A percentile compares a stretch with the other conserved stretches of the same genome.
Evolutionary conservation across 2,329 filamentous ascomycete species (phyloP).

Genomic region (Fragosphaeria purpurea): DNA sequence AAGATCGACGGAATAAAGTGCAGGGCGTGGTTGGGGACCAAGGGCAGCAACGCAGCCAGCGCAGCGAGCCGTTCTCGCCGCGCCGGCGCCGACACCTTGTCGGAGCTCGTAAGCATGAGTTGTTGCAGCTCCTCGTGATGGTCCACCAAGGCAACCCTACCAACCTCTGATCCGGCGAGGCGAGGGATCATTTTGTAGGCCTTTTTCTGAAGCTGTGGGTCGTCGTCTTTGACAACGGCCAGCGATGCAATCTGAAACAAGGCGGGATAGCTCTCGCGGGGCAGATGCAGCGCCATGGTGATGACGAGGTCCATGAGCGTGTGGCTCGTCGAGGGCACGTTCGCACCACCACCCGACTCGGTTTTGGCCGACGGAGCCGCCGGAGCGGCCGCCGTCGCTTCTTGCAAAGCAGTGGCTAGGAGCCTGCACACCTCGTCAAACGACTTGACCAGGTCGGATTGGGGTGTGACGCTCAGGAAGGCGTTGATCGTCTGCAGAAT

Average conservation of each 20-base stretch:
- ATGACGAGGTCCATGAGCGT: constrained; percentile 96
- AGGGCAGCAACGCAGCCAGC: constrained; percentile 68
- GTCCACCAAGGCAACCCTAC: constrained; percentile 64
- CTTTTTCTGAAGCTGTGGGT: constrained; percentile 96
- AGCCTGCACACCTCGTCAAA: constrained; percentile 80
- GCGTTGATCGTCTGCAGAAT: constrained; percentile 93
- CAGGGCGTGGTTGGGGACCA: constrained; percentile 65
- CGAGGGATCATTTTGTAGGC: constrained; percentile 96
- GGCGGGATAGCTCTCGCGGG: constrained; percentile 70
- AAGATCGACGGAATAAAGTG: constrained; percentile 90
- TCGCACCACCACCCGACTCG: constrained; percentile 21
- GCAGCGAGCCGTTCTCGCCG: constrained; percentile 78
- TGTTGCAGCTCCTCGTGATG: constrained; percentile 69
- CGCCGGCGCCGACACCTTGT: constrained; percentile 79
- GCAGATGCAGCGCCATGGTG: constrained; percentile 88
- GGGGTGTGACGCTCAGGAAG: constrained; percentile 79
- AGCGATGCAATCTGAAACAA: constrained; percentile 81
- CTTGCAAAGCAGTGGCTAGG: constrained; percentile 61
- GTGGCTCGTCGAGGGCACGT: constrained; percentile 86
- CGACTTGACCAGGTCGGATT: constrained; percentile 70
- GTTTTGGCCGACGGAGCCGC: constrained; percentile 29
- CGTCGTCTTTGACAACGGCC: constrained; percentile 69
- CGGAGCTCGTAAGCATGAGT: constrained; percentile 68
- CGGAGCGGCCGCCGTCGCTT: constrained; percentile 24
- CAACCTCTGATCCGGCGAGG: constrained; percentile 69